phyloP scores from a whole-genome alignment of 164 flowering plant genomes.

The Taxillus chinensis region DNA sequence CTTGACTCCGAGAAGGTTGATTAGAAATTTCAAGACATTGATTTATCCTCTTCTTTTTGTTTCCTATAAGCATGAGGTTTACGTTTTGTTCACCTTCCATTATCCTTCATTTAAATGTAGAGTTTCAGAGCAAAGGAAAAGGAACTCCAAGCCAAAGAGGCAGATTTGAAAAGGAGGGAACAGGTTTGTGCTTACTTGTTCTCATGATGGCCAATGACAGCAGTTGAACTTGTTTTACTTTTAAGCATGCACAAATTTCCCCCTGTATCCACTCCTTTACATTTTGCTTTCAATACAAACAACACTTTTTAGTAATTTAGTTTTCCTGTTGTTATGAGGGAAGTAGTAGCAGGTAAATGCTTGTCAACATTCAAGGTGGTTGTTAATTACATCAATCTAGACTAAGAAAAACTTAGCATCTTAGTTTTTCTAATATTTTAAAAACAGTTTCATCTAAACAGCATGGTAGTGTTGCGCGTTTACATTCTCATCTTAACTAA shows the following conservation, averaged over 20 bases:
- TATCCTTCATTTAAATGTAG: constrained; percentile 15
- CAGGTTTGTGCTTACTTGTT: constrained; percentile 28
- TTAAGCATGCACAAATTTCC: background rate
- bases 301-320: background rate
- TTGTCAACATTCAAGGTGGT: no score
- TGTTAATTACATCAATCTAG: no score
- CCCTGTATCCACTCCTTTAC: background rate
- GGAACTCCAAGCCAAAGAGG: constrained; percentile 60
- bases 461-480: no score
- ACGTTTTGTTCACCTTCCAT: no score
- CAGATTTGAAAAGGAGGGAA: constrained; percentile 50
- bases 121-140: constrained; percentile 41
- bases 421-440: no score
- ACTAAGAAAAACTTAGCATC: no score
- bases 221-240: background rate
- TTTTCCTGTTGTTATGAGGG: background rate
- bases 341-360: background rate
- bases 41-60: background rate
- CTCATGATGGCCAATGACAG: background rate
- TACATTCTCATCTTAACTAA: no score
- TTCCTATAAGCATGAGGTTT: background rate
- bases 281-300: background rate
- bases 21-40: constrained; percentile 1
- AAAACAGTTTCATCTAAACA: no score
- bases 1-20: constrained; percentile 38